phyloP scores from a whole-genome alignment of 441 rosid species.

The Bruguiera hainesii region DNA sequence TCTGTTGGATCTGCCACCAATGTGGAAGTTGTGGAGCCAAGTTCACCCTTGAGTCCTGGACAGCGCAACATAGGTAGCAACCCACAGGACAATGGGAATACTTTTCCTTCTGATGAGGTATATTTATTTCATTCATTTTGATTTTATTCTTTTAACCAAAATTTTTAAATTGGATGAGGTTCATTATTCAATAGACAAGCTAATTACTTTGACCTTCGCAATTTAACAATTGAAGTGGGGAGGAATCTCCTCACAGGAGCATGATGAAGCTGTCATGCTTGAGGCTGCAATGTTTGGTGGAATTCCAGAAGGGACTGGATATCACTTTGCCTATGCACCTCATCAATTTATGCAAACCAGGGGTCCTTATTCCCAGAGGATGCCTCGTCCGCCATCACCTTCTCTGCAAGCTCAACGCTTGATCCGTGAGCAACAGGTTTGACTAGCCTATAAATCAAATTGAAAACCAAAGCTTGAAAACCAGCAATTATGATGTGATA shows the following conservation, averaged over 20 bases:
- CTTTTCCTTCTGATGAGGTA: constrained; percentile 68
- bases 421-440: constrained; percentile 97
- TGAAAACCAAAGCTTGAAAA: constrained; percentile 5
- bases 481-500: constrained; percentile 5
- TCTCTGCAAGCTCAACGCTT: constrained; percentile 88
- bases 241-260: constrained; percentile 96
- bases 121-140: constrained; percentile 16
- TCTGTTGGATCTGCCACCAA: constrained; percentile 45
- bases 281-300: constrained; percentile 99
- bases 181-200: constrained; percentile 13
- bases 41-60: constrained; percentile 54
- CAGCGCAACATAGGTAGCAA: constrained; percentile 29
- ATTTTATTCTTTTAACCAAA: not conserved
- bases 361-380: constrained; percentile 41
- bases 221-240: constrained; percentile 68
- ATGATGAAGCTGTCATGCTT: constrained; percentile 99
- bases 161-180: not conserved
- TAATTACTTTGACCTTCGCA: constrained; percentile 21
- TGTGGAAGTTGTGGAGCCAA: constrained; percentile 37
- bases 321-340: constrained; percentile 56
- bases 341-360: constrained; percentile 54
- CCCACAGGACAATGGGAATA: constrained; percentile 42
- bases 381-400: constrained; percentile 86
- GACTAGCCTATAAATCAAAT: constrained; percentile 5
- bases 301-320: constrained; percentile 71